Base-by-base conservation (phyloP, 2,329 filamentous ascomycete species). In the Metarhizium guizhouense region DNA sequence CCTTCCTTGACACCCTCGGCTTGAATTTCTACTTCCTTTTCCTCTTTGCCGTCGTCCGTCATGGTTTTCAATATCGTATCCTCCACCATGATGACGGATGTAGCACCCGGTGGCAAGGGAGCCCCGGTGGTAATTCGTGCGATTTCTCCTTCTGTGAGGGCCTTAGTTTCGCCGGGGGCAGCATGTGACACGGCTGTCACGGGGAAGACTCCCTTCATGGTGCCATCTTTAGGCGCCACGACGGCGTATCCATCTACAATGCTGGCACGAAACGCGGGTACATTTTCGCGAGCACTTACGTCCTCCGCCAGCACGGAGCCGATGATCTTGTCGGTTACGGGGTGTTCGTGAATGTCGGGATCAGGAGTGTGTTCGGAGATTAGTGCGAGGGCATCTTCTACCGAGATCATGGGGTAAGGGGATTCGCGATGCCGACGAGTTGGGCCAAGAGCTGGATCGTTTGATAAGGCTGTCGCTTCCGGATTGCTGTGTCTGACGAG, bases 161-260 rank as follows among this genome's bases (percentile, higher is more conserved):
- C 71, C 38, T 82, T 75, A 14, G 81, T 80, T 34, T 87, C 82
- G 0, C 85, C 82, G 0, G 90, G 83, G 16, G 90, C 82, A 11
- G 94, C 94, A 67, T 96, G 91, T 0, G 91, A 95, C 13, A 97
- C 79, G 0, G 88, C 86, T 0, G 87, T 85, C 14, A 99, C 93
- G 0, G 93, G 91, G 65, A 94, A 97, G 1, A 86, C 73, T 0
- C 93, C 92, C 63, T 87, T 89, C 51, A 89, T 81, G 51, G 80
- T 83, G 0, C 80, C 83, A 45, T 83, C 76, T 34, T 74, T 73
- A 54, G 80, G 79, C 6, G 83, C 86, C 42, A 92, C 84, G 0
- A 95, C 82, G 2, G 94, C 94, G 66, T 99, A 99, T 1, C 94
- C 94, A 69, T 99, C 94, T 0, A 99, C 94, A 45, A 96, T 97